phyloP scores from a whole-genome alignment of 2,329 filamentous ascomycete species.

The Geoglossum cookeanum region DNA sequence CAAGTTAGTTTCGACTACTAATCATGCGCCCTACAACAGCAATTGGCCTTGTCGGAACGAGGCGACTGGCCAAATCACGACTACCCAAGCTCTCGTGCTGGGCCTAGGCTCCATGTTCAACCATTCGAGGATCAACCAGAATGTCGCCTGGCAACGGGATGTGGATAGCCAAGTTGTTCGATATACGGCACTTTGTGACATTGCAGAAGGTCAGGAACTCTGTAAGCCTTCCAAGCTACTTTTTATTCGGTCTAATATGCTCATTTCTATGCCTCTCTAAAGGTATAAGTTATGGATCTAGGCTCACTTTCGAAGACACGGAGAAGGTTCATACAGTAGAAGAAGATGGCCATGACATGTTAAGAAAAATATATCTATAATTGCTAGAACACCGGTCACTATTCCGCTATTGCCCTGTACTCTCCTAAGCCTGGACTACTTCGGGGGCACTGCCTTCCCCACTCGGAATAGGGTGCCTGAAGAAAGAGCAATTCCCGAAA shows the following conservation, averaged over 20 bases:
- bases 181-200: constrained; percentile 30
- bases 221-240: constrained; percentile 21
- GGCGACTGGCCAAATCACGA: constrained; percentile 12
- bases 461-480: too few species aligned
- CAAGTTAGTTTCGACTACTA: not conserved
- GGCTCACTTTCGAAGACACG: not conserved
- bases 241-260: not conserved
- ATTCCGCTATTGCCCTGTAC: too few species aligned
- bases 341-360: not conserved
- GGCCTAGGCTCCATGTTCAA: constrained; percentile 41
- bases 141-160: constrained; percentile 36
- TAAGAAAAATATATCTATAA: not conserved
- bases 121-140: constrained; percentile 31
- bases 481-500: too few species aligned
- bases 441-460: too few species aligned
- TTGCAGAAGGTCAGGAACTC: constrained; percentile 33
- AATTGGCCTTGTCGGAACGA: constrained; percentile 12
- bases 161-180: constrained; percentile 25
- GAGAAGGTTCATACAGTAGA: not conserved
- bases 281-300: constrained; percentile 2
- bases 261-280: not conserved
- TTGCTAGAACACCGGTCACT: too few species aligned
- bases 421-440: too few species aligned
- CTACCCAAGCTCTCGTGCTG: constrained; percentile 32
- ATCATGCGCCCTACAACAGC: constrained; percentile 6